Evolutionary conservation across 495 filamentous ascomycete species (phyloP).

Genomic region (Trichoderma parareesei): DNA sequence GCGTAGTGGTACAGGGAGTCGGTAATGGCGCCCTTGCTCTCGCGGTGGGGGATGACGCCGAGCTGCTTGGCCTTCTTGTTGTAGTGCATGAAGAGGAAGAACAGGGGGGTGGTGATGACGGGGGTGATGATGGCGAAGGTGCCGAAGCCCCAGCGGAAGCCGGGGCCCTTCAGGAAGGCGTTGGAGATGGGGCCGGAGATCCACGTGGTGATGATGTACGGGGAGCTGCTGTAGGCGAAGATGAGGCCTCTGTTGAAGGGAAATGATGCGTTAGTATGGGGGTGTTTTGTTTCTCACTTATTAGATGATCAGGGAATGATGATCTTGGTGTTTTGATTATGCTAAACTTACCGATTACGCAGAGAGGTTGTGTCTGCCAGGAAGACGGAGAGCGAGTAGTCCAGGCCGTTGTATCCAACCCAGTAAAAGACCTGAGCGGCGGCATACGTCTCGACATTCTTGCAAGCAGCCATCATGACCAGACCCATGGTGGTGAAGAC

Average conservation of each 20-base stretch:
- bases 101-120: constrained; percentile 45
- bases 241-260: constrained; percentile 28
- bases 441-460: constrained; percentile 40
- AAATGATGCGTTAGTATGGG: background rate
- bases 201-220: constrained; percentile 57
- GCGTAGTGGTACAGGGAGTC: constrained; percentile 46
- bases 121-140: constrained; percentile 52
- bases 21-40: constrained; percentile 38
- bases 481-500: constrained; percentile 36
- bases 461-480: constrained; percentile 44
- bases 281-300: background rate
- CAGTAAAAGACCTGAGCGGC: constrained; percentile 48
- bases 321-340: too few relatives aligned
- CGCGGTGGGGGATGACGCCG: constrained; percentile 39
- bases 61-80: constrained; percentile 48
- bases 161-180: constrained; percentile 34
- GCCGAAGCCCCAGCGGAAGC: constrained; percentile 59
- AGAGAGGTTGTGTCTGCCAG: constrained; percentile 59
- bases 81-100: constrained; percentile 48
- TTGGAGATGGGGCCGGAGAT: constrained; percentile 38
- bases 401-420: constrained; percentile 48
- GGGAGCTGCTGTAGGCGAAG: constrained; percentile 54
- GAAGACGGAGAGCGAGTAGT: constrained; percentile 51
- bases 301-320: background rate
- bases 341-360: constrained; percentile 43